Evolutionary conservation across 306 rosid species (phyloP).

Genomic region (Albizia julibrissin): DNA sequence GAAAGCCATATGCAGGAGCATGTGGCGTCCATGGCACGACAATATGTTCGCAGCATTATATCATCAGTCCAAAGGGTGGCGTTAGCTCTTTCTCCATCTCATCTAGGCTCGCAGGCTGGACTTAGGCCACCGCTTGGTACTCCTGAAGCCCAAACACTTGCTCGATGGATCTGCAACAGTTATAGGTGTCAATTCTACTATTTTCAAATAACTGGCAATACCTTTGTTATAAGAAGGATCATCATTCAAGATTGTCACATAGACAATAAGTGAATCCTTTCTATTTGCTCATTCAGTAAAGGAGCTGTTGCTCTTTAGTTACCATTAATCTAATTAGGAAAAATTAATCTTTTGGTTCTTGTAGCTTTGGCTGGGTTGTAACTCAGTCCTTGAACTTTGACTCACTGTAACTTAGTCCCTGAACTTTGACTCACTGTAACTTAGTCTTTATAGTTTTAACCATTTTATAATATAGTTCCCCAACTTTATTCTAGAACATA

Average conservation of each 20-base stretch:
- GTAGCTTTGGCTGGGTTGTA: too few species aligned
- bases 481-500: too few species aligned
- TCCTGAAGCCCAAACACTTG: not conserved
- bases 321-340: not conserved
- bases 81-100: not conserved
- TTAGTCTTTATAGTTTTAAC: too few species aligned
- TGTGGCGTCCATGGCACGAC: not conserved
- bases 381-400: too few species aligned
- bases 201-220: not conserved
- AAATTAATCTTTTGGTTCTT: too few species aligned
- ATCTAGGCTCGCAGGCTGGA: not conserved
- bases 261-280: not conserved
- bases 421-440: too few species aligned
- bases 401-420: too few species aligned
- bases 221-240: not conserved
- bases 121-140: not conserved
- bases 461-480: too few species aligned
- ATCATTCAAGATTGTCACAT: not conserved
- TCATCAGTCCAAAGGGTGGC: not conserved
- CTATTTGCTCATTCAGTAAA: not conserved
- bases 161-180: not conserved
- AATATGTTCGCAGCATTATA: not conserved
- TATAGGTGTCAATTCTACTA: not conserved
- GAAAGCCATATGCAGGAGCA: not conserved
- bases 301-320: constrained; percentile 18